These are phyloP conservation scores for Macrotyloma uniflorum DNA, from an alignment of 306 rosid species.

Conservation along the genomic window DNA sequence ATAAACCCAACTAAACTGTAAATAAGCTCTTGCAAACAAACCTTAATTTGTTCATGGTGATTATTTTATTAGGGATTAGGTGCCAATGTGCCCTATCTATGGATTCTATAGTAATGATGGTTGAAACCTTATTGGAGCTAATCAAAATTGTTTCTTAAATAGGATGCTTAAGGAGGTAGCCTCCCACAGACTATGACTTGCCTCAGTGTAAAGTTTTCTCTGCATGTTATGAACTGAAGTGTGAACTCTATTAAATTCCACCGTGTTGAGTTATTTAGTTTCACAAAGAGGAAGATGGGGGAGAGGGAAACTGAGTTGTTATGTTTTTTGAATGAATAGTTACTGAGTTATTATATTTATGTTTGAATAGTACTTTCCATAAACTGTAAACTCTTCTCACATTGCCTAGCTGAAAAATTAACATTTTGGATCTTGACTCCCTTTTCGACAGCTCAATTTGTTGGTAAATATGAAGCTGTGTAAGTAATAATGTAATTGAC, in stretches of 20 bases:
- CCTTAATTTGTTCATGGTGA: slow-evolving; percentile 14
- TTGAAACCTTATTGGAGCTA: slow-evolving; percentile 75
- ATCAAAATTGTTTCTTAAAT: slow-evolving; percentile 78
- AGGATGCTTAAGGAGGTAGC: slow-evolving; percentile 92
- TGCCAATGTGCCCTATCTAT: slow-evolving; percentile 66
- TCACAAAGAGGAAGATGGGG: not conserved
- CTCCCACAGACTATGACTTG: slow-evolving; percentile 67
- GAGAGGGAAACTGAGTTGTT: not conserved
- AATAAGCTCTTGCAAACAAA: not conserved
- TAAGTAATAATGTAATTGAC: slow-evolving; percentile 75
- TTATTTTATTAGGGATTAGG: slow-evolving; percentile 71
- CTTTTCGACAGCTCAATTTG: slow-evolving; percentile 77
- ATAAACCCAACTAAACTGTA: not conserved
- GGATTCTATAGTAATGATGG: slow-evolving; percentile 45
- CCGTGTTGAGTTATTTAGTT: not conserved
- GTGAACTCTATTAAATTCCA: slow-evolving; percentile 54
- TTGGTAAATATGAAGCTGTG: no score
- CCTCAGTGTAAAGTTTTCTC: slow-evolving; percentile 63
- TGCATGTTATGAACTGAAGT: slow-evolving; percentile 63
- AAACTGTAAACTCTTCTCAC: not conserved
- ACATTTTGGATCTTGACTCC: slow-evolving; percentile 79
- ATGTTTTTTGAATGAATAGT: not conserved
- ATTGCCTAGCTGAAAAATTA: not conserved
- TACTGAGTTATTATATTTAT: not conserved
- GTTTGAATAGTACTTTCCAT: no score